These are phyloP conservation scores for Calophaca sinica DNA, from an alignment of 306 rosid species.

Conservation along the genomic window DNA sequence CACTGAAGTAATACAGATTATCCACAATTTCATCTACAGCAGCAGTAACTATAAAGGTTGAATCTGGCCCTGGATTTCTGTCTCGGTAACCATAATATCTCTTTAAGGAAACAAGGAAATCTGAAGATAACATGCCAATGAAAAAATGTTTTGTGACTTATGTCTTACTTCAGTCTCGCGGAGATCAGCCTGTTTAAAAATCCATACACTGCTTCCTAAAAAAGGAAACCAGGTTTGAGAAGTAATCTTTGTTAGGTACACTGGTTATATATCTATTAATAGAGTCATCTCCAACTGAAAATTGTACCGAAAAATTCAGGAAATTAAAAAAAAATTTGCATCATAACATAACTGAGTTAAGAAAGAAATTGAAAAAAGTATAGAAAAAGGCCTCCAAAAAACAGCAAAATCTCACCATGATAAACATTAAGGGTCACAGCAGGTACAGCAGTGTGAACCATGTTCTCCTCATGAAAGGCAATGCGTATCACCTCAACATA, in stretches of 20 bases:
- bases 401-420: conserved; percentile 71
- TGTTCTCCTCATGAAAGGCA: conserved; percentile 95
- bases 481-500: conserved; percentile 83
- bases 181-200: conserved; percentile 70
- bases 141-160: conserved; percentile 8
- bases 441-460: conserved; percentile 92
- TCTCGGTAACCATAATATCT: conserved; percentile 50
- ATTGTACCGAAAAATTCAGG: conserved; percentile 42
- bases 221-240: conserved; percentile 77
- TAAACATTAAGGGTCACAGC: conserved; percentile 93
- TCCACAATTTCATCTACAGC: conserved; percentile 96
- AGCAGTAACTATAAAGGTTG: conserved; percentile 61
- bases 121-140: conserved; percentile 17
- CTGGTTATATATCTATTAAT: conserved; percentile 88
- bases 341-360: conserved; percentile 21
- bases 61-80: conserved; percentile 72
- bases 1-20: conserved; percentile 90
- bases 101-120: conserved; percentile 46
- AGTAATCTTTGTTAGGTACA: conserved; percentile 72
- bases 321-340: conserved; percentile 6
- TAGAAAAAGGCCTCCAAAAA: background rate
- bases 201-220: conserved; percentile 78
- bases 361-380: conserved; percentile 28
- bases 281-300: conserved; percentile 92
- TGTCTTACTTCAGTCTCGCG: conserved; percentile 67